Evolutionary conservation across 108 stramenopile genomes (phyloP).

Genomic region (Cyclotella atomus): DNA sequence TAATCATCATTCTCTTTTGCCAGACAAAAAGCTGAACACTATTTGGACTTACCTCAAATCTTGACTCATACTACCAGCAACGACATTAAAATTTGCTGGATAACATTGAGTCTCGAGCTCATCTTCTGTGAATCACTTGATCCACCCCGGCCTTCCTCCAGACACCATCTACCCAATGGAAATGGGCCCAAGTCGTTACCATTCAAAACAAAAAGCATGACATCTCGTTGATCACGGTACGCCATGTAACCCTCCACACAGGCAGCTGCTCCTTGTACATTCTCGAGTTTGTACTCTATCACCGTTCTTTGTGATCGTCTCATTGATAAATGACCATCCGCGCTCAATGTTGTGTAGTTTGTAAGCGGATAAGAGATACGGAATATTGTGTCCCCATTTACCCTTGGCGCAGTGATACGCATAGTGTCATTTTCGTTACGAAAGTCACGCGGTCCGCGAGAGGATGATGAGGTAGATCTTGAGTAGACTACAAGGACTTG

Average conservation of each 20-base stretch:
- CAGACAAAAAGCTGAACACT: neutral
- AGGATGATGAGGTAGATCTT: constrained; percentile 8
- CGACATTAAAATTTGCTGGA: constrained; percentile 19
- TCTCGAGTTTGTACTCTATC: constrained; percentile 18
- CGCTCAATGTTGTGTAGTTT: constrained; percentile 2
- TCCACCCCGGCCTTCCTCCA: constrained; percentile 5
- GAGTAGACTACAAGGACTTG: constrained; percentile 23
- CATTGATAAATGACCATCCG: constrained; percentile 2
- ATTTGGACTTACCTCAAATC: neutral
- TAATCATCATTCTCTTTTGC: constrained; percentile 24
- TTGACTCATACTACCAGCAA: constrained; percentile 14
- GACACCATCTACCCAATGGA: constrained; percentile 25
- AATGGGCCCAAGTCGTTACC: constrained; percentile 11
- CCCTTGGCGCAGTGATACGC: constrained; percentile 24
- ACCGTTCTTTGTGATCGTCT: constrained; percentile 11
- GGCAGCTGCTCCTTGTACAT: constrained; percentile 25
- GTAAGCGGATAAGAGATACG: constrained; percentile 13
- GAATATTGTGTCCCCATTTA: constrained; percentile 7
- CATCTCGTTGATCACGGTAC: constrained; percentile 18
- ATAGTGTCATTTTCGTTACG: constrained; percentile 20
- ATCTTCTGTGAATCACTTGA: neutral
- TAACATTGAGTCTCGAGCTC: neutral
- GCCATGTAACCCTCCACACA: constrained; percentile 40
- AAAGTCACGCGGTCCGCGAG: constrained; percentile 3
- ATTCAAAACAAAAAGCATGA: constrained; percentile 19